Evolutionary conservation across 1,284 basidiomycete genomes (phyloP).

Genomic region (Ustilago lituana): DNA sequence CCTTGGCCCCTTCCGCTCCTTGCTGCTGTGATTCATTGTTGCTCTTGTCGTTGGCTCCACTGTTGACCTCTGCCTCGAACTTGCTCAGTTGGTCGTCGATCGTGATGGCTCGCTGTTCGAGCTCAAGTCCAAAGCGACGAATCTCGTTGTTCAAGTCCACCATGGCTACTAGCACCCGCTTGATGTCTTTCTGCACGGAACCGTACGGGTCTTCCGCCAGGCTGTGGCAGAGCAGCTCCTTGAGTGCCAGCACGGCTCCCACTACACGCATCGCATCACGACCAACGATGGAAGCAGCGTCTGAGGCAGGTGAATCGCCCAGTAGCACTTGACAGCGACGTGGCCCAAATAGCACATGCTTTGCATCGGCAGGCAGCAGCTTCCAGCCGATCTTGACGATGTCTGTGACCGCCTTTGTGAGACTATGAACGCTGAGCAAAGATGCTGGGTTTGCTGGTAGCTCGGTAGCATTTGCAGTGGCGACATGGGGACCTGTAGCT

Average conservation of each 20-base stretch:
- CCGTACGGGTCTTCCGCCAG: slow-evolving; percentile 55
- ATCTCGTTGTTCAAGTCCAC: slow-evolving; percentile 26
- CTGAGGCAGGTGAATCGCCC: slow-evolving; percentile 18
- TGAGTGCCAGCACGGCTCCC: slow-evolving; percentile 28
- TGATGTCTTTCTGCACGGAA: slow-evolving; percentile 49
- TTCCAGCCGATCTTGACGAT: slow-evolving; percentile 14
- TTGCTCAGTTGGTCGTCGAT: slow-evolving; percentile 21
- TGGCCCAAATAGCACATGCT: slow-evolving; percentile 53
- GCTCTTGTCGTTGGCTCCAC: not conserved
- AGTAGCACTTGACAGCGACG: slow-evolving; percentile 17
- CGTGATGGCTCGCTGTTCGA: slow-evolving; percentile 14
- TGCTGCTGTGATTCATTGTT: not conserved
- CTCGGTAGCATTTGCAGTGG: not conserved
- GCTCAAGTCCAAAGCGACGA: slow-evolving; percentile 24
- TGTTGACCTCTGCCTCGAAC: slow-evolving; percentile 8
- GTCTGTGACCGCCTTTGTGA: not conserved
- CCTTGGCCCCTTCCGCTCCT: not conserved
- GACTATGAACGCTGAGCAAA: slow-evolving; percentile 9
- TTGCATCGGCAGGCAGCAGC: slow-evolving; percentile 41
- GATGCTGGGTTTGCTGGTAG: not conserved
- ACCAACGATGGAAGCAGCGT: slow-evolving; percentile 15
- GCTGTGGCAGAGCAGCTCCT: slow-evolving; percentile 43
- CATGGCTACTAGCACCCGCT: slow-evolving; percentile 16
- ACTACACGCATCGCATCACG: slow-evolving; percentile 20
- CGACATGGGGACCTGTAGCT: too few species aligned